Evolutionary conservation across 352 stramenopile species (phyloP).

Genomic region (Globisporangium spinosum): DNA sequence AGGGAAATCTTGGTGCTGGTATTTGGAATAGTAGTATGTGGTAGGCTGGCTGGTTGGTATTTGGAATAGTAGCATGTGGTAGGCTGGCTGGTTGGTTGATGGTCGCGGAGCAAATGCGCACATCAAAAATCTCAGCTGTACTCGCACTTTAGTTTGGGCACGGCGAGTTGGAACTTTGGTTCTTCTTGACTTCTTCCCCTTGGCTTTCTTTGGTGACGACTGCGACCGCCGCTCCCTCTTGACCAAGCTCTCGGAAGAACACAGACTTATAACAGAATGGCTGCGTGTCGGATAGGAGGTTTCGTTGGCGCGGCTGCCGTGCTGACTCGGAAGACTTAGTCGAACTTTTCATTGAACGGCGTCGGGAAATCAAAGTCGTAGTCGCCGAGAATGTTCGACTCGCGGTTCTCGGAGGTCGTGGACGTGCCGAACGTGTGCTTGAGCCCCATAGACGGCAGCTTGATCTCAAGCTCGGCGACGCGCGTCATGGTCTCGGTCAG

Average conservation of each 20-base stretch:
- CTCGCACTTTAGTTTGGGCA: neutral
- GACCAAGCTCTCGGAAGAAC: neutral
- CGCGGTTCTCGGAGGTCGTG: constrained; percentile 46
- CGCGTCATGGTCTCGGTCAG: constrained; percentile 84
- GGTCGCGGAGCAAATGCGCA: neutral
- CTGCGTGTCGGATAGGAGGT: neutral
- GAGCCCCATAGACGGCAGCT: constrained; percentile 40
- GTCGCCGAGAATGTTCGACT: constrained; percentile 35
- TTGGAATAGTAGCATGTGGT: neutral
- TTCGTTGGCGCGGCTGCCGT: neutral
- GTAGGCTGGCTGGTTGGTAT: neutral
- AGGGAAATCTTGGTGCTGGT: too few relatives aligned
- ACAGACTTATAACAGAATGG: neutral
- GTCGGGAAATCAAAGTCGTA: constrained; percentile 53
- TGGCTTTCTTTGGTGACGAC: neutral
- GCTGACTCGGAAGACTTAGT: constrained; percentile 14
- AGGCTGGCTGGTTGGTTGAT: neutral
- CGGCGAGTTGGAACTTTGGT: constrained; percentile 5
- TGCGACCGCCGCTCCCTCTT: neutral
- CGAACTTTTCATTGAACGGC: constrained; percentile 62
- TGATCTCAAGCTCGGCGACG: constrained; percentile 80
- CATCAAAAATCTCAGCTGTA: constrained; percentile 1
- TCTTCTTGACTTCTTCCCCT: neutral
- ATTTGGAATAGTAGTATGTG: too few relatives aligned
- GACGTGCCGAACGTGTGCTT: constrained; percentile 48